phyloP scores from a whole-genome alignment of 139 green algal genomes.

The Chlamydomonas urium region DNA sequence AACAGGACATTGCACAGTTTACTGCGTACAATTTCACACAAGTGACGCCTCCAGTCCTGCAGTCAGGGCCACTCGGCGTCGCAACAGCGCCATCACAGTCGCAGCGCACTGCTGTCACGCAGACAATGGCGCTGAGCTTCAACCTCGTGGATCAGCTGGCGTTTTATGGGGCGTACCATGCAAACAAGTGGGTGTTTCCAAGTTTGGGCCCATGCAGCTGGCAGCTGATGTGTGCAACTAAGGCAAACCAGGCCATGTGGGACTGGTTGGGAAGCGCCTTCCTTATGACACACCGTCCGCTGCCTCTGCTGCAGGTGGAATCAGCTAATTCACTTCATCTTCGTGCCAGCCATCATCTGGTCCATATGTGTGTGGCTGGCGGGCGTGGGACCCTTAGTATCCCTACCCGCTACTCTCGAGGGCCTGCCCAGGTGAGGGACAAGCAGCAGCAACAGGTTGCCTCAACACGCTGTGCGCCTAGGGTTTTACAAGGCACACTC shows the following conservation, averaged over 20 bases:
- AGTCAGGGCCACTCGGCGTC: too few species aligned
- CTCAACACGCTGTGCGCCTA: too few species aligned
- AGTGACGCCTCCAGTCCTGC: too few species aligned
- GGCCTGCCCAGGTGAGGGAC: constrained; percentile 15
- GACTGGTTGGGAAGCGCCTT: neutral
- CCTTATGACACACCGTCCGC: neutral
- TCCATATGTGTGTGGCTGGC: constrained; percentile 56
- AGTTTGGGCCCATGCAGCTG: too few species aligned
- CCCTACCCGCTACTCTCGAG: constrained; percentile 6
- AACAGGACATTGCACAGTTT: too few species aligned
- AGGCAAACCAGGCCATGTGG: neutral
- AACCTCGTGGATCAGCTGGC: constrained; percentile 9
- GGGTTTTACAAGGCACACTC: too few species aligned
- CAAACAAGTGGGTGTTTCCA: neutral
- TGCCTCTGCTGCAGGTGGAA: constrained; percentile 55
- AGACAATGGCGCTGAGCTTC: neutral
- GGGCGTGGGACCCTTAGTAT: constrained; percentile 37
- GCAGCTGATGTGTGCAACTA: neutral
- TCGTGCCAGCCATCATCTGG: constrained; percentile 74
- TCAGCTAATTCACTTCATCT: constrained; percentile 80
- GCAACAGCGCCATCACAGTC: too few species aligned
- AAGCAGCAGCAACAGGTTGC: too few species aligned
- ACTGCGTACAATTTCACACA: too few species aligned
- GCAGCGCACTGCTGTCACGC: too few species aligned
- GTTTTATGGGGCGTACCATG: constrained; percentile 10